Base-by-base conservation (phyloP, 2,329 filamentous ascomycete species). In the Penicillium psychrosexuale region DNA sequence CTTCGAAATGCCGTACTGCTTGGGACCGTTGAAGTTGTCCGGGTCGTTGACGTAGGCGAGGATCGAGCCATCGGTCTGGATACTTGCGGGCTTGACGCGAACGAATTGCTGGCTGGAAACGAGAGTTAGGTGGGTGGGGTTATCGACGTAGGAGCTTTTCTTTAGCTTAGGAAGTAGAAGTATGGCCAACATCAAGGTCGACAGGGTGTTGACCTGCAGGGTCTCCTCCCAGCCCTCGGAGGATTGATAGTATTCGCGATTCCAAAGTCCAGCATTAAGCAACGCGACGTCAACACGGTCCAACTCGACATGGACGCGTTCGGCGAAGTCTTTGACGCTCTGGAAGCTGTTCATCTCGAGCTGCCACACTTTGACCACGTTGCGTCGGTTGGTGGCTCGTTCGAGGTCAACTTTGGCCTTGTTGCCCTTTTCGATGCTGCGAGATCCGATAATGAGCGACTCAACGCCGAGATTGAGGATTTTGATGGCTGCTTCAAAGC, bases 171-270 rank as follows among this genome's bases (percentile, higher is more conserved):
- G 79, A 1, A 82, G 68, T 11, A 87, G 71, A 2, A 84, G 65
- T 3, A 84, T 58, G 0, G 75, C 80, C 7, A 87, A 69, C 1
- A 85, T 71, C 7, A 77, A 74, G 1, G 82, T 86, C 2, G 82
- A 82, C 2, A 86, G 69, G 1, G 78, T 74, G 62, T 86, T 85
- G 59, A 84, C 79, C 64, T 86, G 82, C 11, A 86, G 59, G 1
- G 75, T 79, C 50, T 77, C 71, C 55, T 83, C 80, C 71, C 75
- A 82, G 6, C 77, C 80, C 31, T 78, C 76, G 2, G 67, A 46
- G 0, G 73, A 74, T 1, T 63, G 53, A 3, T 55, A 59, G 57
- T 74, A 78, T 22, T 69, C 63, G 13, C 71, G 65, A 43, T 73
- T 71, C 57, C 73, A 73, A 5, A 77, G 48, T n/a, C 77, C 77